Percentiles rank a stretch among this genome's conserved stretches.
These are phyloP conservation scores for Fusarium sp. DNA, from an alignment of 2,329 filamentous ascomycete species.

Conservation along the genomic window DNA sequence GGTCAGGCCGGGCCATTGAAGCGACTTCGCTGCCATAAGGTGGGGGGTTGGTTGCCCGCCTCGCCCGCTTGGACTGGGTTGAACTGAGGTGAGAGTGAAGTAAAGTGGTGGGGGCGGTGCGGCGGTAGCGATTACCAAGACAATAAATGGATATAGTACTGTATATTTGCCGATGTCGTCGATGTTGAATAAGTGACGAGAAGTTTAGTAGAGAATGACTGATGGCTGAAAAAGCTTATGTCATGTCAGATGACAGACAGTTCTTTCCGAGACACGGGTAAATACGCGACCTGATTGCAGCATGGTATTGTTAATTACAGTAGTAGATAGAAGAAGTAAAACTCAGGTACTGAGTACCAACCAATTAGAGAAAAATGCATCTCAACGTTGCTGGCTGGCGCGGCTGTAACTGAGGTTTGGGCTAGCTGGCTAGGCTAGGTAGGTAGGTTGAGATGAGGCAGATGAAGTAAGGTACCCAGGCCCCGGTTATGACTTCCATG, in stretches of 20 bases:
- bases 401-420: constrained; percentile 31
- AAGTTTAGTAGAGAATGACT: constrained; percentile 10
- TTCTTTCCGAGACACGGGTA: not conserved
- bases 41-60: constrained; percentile 24
- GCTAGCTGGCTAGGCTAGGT: not conserved
- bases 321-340: not conserved
- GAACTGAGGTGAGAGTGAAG: constrained; percentile 12
- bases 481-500: constrained; percentile 27
- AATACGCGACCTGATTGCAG: not conserved
- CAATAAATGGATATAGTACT: constrained; percentile 16
- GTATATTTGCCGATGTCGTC: constrained; percentile 12
- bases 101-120: constrained; percentile 16
- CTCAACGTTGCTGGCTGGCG: constrained; percentile 31
- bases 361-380: not conserved
- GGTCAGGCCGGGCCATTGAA: constrained; percentile 29
- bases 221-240: not conserved
- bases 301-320: not conserved
- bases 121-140: constrained; percentile 34
- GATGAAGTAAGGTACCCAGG: constrained; percentile 32
- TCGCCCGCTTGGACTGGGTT: constrained; percentile 18
- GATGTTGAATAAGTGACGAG: constrained; percentile 11
- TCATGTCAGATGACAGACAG: not conserved
- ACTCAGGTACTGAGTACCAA: not conserved
- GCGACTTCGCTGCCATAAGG: constrained; percentile 20
- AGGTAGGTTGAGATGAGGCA: constrained; percentile 18